Percentiles rank a stretch among this genome's conserved stretches.
phyloP scores from a whole-genome alignment of 2,329 filamentous ascomycete species.

The Aspergillus aculeatus region DNA sequence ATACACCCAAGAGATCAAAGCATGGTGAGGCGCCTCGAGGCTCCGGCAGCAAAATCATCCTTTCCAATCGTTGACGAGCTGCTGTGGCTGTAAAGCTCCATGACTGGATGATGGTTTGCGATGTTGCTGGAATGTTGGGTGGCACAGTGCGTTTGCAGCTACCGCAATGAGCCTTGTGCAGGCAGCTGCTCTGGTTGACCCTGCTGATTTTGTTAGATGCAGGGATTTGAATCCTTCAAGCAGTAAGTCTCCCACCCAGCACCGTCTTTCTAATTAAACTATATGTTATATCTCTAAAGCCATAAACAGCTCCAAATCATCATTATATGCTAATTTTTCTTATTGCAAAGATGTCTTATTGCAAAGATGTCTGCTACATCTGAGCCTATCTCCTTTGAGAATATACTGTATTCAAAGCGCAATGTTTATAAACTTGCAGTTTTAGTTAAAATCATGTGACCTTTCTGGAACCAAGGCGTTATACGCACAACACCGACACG shows the following conservation, averaged over 20 bases:
- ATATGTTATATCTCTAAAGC: neutral
- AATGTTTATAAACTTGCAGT: no score
- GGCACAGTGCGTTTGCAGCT: constrained; percentile 10
- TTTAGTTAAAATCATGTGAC: no score
- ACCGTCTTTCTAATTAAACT: neutral
- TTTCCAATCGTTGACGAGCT: constrained; percentile 1
- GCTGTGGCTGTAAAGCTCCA: constrained; percentile 2
- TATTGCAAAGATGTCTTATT: neutral
- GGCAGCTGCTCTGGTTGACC: neutral
- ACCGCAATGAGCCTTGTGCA: neutral
- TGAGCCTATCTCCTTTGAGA: neutral
- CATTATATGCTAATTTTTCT: neutral
- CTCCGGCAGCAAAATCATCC: neutral
- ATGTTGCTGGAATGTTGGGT: neutral
- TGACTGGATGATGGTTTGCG: constrained; percentile 3
- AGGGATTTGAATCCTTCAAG: neutral
- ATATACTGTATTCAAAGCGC: no score
- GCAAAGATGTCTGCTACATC: neutral
- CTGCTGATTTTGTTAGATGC: neutral
- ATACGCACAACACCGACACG: no score
- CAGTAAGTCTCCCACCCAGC: neutral
- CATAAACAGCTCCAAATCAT: neutral
- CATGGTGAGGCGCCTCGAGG: neutral
- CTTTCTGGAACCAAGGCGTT: no score
- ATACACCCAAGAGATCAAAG: neutral